Evolutionary conservation across 805 yeast species (phyloP).

Genomic region (Yueomyces sp.): DNA sequence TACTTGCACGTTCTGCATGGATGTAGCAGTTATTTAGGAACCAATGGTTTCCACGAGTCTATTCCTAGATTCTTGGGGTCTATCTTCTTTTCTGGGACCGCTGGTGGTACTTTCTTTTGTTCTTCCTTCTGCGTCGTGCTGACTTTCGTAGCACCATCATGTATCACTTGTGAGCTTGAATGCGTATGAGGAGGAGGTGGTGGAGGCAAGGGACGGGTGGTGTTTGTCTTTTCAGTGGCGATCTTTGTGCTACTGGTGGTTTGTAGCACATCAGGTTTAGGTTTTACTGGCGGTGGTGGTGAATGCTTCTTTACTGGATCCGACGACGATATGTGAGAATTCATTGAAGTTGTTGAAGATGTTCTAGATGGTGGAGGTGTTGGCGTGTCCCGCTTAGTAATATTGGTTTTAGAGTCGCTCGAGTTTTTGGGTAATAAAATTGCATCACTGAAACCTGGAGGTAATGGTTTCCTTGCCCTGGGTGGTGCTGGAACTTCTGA

Average conservation of each 20-base stretch:
- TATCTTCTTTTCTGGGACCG: conserved; percentile 19
- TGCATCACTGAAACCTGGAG: conserved; percentile 26
- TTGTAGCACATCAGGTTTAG: background rate
- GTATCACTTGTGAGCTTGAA: background rate
- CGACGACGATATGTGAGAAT: background rate
- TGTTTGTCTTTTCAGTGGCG: background rate
- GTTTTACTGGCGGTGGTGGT: background rate
- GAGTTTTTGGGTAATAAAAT: conserved; percentile 24
- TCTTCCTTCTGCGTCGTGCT: background rate
- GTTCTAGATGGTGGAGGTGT: background rate
- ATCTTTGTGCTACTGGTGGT: background rate
- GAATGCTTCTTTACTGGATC: background rate
- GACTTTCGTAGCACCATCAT: too few species aligned
- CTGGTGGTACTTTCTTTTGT: conserved; percentile 12
- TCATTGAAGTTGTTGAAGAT: background rate
- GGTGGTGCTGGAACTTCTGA: conserved; percentile 22
- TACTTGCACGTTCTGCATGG: background rate
- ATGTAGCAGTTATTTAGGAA: conserved; percentile 27
- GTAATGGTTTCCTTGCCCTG: conserved; percentile 20
- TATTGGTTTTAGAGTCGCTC: background rate
- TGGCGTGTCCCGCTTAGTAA: background rate
- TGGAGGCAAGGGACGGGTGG: background rate
- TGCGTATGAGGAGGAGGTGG: background rate
- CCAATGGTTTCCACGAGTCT: conserved; percentile 40
- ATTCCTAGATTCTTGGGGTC: conserved; percentile 17